These are phyloP conservation scores for Hapsidospora chrysogenum DNA, from an alignment of 495 filamentous ascomycete genomes.

Conservation along the genomic window DNA sequence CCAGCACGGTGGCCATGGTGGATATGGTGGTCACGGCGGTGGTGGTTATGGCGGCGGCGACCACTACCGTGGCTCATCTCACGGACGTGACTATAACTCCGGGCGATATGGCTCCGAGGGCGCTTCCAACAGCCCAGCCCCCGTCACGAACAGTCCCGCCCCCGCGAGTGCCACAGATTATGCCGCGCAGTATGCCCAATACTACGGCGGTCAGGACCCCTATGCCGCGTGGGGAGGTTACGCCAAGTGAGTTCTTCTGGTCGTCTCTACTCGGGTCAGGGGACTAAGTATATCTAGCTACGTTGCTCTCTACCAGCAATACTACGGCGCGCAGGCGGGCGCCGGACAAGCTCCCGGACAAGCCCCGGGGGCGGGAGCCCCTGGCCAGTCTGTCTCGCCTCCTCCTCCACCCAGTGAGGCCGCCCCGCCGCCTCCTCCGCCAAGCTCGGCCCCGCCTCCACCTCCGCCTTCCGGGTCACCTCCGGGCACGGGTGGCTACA, in stretches of 20 bases:
- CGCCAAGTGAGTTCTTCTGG: slow-evolving; percentile 21
- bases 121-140: slow-evolving; percentile 10
- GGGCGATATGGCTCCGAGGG: slow-evolving; percentile 1
- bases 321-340: slow-evolving; percentile 33
- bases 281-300: slow-evolving; percentile 30
- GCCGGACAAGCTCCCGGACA: slow-evolving; percentile 23
- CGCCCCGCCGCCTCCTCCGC: slow-evolving; percentile 47
- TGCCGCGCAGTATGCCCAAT: slow-evolving; percentile 71
- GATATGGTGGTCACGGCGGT: slow-evolving; percentile 11
- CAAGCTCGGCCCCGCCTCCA: slow-evolving; percentile 31
- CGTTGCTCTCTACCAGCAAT: slow-evolving; percentile 53
- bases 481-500: slow-evolving; percentile 34
- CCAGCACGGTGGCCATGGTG: slow-evolving; percentile 34
- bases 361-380: slow-evolving; percentile 16
- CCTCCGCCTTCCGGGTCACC: slow-evolving; percentile 29
- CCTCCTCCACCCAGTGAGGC: slow-evolving; percentile 44
- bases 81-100: slow-evolving; percentile 1
- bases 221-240: slow-evolving; percentile 91
- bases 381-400: slow-evolving; percentile 32
- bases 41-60: slow-evolving; percentile 15
- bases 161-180: slow-evolving; percentile 34
- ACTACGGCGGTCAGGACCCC: slow-evolving; percentile 60
- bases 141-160: slow-evolving; percentile 16
- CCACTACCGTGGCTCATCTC: slow-evolving; percentile 20
- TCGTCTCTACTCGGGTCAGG: not conserved